Evolutionary conservation across 225 moss, liverwort and hornwort species (phyloP).

Genomic region (Pseudisothecium myosuroides): DNA sequence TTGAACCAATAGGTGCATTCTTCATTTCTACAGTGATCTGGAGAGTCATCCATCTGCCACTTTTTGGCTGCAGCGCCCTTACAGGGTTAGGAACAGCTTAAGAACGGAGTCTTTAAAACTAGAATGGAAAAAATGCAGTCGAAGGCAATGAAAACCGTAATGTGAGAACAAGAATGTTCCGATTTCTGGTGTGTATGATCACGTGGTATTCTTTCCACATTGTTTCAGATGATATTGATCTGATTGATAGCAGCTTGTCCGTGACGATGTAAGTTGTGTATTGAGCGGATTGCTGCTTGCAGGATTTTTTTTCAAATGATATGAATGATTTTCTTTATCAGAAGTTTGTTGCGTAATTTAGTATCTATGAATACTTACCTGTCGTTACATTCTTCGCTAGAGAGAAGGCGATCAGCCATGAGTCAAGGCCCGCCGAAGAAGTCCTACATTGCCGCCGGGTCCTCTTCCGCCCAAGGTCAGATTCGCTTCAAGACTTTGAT

Average conservation of each 20-base stretch:
- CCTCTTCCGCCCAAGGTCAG: constrained; percentile 25
- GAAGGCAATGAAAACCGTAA: neutral
- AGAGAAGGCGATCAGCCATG: constrained; percentile 12
- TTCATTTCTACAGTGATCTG: neutral
- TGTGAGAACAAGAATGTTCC: neutral
- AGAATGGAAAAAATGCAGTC: neutral
- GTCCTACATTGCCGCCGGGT: constrained; percentile 11
- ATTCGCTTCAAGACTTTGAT: neutral
- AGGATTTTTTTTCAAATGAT: neutral
- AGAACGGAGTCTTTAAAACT: neutral
- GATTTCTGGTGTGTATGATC: neutral
- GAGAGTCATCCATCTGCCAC: neutral
- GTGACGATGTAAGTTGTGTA: neutral
- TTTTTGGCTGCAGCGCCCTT: neutral
- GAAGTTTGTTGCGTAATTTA: neutral
- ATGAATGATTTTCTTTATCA: neutral
- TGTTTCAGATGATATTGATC: neutral
- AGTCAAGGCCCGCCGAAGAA: constrained; percentile 11
- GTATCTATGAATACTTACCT: neutral
- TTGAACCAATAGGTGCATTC: neutral
- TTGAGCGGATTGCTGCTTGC: neutral
- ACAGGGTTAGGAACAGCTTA: neutral
- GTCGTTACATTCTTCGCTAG: neutral
- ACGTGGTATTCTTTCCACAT: neutral
- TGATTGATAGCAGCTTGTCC: neutral